These are phyloP conservation scores for Ocimum tenuiflorum DNA, from an alignment of 257 asterid species.

Conservation along the genomic window DNA sequence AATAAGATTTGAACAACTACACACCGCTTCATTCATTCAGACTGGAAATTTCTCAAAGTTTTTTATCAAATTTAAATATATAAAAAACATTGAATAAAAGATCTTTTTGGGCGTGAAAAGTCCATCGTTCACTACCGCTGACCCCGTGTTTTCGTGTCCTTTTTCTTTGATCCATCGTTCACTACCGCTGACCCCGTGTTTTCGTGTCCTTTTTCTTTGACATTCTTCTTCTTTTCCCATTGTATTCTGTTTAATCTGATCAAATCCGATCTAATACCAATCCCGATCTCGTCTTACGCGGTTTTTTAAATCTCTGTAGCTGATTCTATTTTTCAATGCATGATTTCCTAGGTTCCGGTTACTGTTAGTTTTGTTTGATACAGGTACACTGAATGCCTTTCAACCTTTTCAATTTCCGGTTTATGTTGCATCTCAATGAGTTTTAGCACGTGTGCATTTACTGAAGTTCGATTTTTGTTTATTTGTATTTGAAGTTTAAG, in stretches of 20 bases:
- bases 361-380: background rate
- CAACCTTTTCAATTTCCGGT: background rate
- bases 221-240: slow-evolving; percentile 20
- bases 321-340: background rate
- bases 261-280: slow-evolving; percentile 24
- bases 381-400: slow-evolving; percentile 15
- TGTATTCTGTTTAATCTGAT: slow-evolving; percentile 26
- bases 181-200: slow-evolving; percentile 41
- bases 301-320: slow-evolving; percentile 2
- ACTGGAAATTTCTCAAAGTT: slow-evolving; percentile 2
- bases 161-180: slow-evolving; percentile 33
- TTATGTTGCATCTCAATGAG: background rate
- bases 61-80: background rate
- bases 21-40: background rate
- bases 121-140: slow-evolving; percentile 36
- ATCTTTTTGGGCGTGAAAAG: slow-evolving; percentile 11
- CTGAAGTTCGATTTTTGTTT: slow-evolving; percentile 2
- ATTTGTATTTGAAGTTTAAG: slow-evolving; percentile 15
- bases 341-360: background rate
- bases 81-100: background rate
- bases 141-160: slow-evolving; percentile 39
- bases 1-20: background rate
- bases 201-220: slow-evolving; percentile 22
- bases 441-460: too few relatives aligned
- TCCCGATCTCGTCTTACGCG: slow-evolving; percentile 31